These are phyloP conservation scores for Boletus pseudo-olivaceus DNA, from an alignment of 768 basidiomycete genomes.

Conservation along the genomic window DNA sequence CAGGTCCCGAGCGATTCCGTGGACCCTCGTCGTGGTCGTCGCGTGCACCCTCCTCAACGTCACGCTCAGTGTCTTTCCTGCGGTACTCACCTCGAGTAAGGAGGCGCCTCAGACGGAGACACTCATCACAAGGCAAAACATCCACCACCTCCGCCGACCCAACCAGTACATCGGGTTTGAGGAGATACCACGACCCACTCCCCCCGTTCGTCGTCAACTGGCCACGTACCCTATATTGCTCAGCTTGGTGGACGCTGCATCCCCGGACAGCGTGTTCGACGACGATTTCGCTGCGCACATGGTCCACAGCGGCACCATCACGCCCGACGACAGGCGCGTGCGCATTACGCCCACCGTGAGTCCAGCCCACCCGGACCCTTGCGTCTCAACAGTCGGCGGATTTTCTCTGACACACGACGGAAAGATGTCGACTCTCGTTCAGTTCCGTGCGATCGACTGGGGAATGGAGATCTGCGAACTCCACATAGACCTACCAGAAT, in stretches of 20 bases:
- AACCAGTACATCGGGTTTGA: constrained; percentile 12
- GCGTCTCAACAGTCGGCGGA: too few relatives aligned
- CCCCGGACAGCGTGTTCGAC: background rate
- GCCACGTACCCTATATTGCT: constrained; percentile 3
- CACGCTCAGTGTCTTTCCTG: constrained; percentile 3
- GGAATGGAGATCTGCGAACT: constrained; percentile 15
- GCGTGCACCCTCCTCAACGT: constrained; percentile 7
- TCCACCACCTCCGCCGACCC: constrained; percentile 6
- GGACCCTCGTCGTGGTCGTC: constrained; percentile 5
- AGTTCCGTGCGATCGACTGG: constrained; percentile 16
- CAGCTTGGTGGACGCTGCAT: too few relatives aligned
- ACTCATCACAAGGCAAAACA: constrained; percentile 4
- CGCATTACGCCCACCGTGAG: background rate
- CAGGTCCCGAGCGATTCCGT: background rate
- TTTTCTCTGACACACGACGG: background rate
- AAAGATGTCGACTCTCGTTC: background rate
- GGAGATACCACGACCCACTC: constrained; percentile 3
- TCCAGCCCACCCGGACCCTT: background rate
- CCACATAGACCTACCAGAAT: constrained; percentile 8
- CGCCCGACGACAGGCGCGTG: background rate
- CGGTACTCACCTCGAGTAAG: background rate
- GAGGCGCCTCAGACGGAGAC: background rate
- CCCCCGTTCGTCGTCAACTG: background rate
- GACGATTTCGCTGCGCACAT: background rate
- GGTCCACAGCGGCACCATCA: background rate